Evolutionary conservation across 148 eudicot genomes (phyloP).

Genomic region (Talinum fruticosum): DNA sequence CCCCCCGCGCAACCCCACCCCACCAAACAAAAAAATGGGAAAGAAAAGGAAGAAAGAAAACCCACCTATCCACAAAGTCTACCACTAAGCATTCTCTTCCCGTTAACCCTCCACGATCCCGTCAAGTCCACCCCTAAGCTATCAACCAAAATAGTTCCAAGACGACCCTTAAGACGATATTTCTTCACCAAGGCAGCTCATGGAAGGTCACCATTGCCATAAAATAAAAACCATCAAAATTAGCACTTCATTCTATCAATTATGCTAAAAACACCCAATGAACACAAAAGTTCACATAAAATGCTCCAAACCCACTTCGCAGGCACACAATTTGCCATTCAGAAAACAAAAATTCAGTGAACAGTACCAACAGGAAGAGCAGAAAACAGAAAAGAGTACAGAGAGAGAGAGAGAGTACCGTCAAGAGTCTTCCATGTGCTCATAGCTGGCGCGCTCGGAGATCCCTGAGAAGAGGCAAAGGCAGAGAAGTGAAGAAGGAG

Average conservation of each 20-base stretch:
- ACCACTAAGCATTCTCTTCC: neutral
- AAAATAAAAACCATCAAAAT: neutral
- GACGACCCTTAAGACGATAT: neutral
- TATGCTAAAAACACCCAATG: neutral
- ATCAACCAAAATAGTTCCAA: neutral
- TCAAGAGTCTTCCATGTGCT: conserved; percentile 34
- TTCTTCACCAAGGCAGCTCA: neutral
- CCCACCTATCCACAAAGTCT: neutral
- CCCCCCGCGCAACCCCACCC: neutral
- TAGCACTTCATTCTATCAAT: neutral
- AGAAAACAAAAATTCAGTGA: neutral
- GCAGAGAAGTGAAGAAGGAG: neutral
- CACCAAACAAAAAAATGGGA: neutral
- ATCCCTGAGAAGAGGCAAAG: conserved; percentile 28
- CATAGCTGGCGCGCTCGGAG: neutral
- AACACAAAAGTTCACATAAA: no score
- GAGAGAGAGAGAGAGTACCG: conserved; percentile 20
- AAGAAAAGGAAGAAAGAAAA: neutral
- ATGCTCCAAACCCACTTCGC: neutral
- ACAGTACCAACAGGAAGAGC: neutral
- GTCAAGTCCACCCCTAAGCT: neutral
- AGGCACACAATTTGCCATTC: neutral
- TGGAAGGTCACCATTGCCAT: neutral
- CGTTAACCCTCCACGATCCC: neutral
- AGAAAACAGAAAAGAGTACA: neutral